phyloP scores from a whole-genome alignment of 1,139 yeast genomes.

The Pichia sp. region DNA sequence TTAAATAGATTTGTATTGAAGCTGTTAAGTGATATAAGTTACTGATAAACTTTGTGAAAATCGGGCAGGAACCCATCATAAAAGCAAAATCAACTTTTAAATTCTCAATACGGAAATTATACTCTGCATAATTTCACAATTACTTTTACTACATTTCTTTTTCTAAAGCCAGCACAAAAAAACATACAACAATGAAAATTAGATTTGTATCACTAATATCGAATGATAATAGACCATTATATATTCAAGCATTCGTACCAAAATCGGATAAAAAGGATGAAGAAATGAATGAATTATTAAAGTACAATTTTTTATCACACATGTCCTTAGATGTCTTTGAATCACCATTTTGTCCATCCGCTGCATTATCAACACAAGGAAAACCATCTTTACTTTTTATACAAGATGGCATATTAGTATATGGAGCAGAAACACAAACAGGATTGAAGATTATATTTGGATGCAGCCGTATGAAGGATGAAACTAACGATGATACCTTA shows the following conservation, averaged over 20 bases:
- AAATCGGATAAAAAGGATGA: slow-evolving; percentile 14
- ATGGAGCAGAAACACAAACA: slow-evolving; percentile 56
- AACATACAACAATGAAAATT: slow-evolving; percentile 21
- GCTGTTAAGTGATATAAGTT: background rate
- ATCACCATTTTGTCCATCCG: slow-evolving; percentile 35
- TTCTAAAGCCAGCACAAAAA: background rate
- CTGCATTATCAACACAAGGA: slow-evolving; percentile 19
- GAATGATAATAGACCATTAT: slow-evolving; percentile 49
- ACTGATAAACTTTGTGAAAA: background rate
- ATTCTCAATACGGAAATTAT: background rate
- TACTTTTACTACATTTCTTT: background rate
- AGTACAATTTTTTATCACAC: slow-evolving; percentile 57
- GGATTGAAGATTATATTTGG: slow-evolving; percentile 58
- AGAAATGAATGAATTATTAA: slow-evolving; percentile 41
- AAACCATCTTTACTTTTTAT: slow-evolving; percentile 42
- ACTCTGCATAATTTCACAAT: background rate
- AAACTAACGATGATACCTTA: slow-evolving; percentile 20
- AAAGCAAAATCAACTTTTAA: background rate
- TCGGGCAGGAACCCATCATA: too few relatives aligned
- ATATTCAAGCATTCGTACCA: slow-evolving; percentile 43
- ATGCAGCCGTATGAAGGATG: slow-evolving; percentile 16
- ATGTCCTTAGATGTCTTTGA: slow-evolving; percentile 62
- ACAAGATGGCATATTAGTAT: slow-evolving; percentile 55
- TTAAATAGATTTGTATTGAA: too few relatives aligned
- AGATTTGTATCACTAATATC: slow-evolving; percentile 49